Evolutionary conservation across 2,329 filamentous ascomycete species (phyloP), one percentile per base, ranked within the genome.

Genomic region (Fonsecaea multimorphosa): DNA sequence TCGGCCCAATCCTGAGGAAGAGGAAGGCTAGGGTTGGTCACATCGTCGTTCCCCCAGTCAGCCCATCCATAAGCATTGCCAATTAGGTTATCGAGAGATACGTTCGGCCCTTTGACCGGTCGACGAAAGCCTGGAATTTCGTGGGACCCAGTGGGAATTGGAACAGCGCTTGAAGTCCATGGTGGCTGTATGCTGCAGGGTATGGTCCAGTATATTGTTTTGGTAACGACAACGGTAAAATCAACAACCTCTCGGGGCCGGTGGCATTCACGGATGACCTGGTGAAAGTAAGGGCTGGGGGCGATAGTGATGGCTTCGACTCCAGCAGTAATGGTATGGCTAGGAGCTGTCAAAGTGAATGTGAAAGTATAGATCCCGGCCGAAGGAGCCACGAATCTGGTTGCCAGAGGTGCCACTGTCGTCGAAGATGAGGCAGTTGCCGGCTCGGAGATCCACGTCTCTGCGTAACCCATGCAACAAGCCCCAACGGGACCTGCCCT

Each of bases 291-390:
- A 27, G 67, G 69, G n/a, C 62, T 63, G 5, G 64, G 64, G n/a
- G 62, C 62, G n/a, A 71, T 49, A 22, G 69, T 69, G 60, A 69
- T 67, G 8, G 61, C 65, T 36, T 57, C 27, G 5, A 61, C 51
- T n/a, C 27, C 64, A 16, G 52, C 38, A 16, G 46, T 63, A 19
- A 64, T 55, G 32, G 58, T 51, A 7, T 19, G 32, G 12, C 63
- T 40, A 12, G 67, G 67, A 44, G 65, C 64, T 3, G 61, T 59
- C 40, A 69, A 19, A 6, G 63, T 55, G 58, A 71, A 71, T 36
- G 69, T 71, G 57, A 71, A 69, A 31, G 63, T 68, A 52, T 68
- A 71, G 27, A 60, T 65, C 32, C 67, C 67, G 22, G 62, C 64
- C 11, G 52, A 59, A 12, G 67, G 62, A 27, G 66, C 69, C 22